Evolutionary conservation across 2,329 filamentous ascomycete species (phyloP).

Genomic region (Nemania abortiva): DNA sequence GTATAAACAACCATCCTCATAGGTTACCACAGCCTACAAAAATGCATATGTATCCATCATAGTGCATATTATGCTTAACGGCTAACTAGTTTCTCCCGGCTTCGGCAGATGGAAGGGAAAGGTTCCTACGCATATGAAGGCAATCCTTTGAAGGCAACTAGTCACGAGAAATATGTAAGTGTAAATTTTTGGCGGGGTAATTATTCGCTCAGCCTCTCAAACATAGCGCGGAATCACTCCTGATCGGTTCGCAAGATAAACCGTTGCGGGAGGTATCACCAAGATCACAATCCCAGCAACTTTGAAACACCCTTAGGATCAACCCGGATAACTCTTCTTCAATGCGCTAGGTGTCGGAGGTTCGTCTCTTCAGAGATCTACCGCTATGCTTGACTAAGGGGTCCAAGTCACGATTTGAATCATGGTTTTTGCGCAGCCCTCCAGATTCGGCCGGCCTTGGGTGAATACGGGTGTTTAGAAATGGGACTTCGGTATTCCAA

Average conservation of each 20-base stretch:
- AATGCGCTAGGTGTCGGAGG: slow-evolving; percentile 23
- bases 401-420: neutral
- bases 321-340: slow-evolving; percentile 20
- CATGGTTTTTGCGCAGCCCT: slow-evolving; percentile 7
- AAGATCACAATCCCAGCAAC: slow-evolving; percentile 27
- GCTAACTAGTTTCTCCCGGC: slow-evolving; percentile 18
- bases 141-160: slow-evolving; percentile 3
- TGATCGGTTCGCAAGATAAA: slow-evolving; percentile 16
- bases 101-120: slow-evolving; percentile 32
- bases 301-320: slow-evolving; percentile 33
- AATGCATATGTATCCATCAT: slow-evolving; percentile 12
- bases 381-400: slow-evolving; percentile 1
- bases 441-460: neutral
- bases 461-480: neutral
- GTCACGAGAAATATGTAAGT: neutral
- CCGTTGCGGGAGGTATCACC: slow-evolving; percentile 9
- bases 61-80: slow-evolving; percentile 13
- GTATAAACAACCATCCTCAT: slow-evolving; percentile 7
- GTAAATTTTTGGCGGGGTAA: slow-evolving; percentile 21
- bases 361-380: neutral
- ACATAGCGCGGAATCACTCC: slow-evolving; percentile 3
- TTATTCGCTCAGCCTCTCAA: slow-evolving; percentile 7
- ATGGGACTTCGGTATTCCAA: neutral
- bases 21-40: slow-evolving; percentile 7
- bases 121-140: slow-evolving; percentile 7